Base-by-base conservation (phyloP, 2,329 filamentous ascomycete species). In the Westerdykella aurantiaca region DNA sequence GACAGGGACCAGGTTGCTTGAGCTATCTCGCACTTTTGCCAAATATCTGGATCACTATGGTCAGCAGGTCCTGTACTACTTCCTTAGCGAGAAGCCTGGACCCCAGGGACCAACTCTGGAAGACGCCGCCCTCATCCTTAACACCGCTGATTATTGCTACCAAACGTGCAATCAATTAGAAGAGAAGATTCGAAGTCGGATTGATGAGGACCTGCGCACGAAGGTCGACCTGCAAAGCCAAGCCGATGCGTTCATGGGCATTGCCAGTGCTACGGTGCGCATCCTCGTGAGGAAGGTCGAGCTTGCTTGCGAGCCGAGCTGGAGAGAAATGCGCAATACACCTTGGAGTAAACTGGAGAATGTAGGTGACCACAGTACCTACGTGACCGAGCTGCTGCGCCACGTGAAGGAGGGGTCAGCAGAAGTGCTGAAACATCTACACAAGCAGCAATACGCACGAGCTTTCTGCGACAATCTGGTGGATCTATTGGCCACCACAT, bases 91-190 rank as follows among this genome's bases (percentile, higher is more conserved):
- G 69, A 59, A 81, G 65, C 52, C 76, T 53, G 67, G 76, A 60
- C 57, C 77, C 49, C 72, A 75, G 46, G 76, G 74, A 2, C 76
- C 79, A 1, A 78, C 78, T 1, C 69, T 93, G 2, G 83, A 95
- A 57, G 86, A 95, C 50, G 79, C 86, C 3, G 79, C 96, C 12
- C 73, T 95, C 3, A 89, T 97, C 1, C 75, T 98, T 38, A 98
- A 98, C 63, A 97, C 93, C 1, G 91, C 93, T 0, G 93, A 98
- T 61, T 98, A 97, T 66, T 98, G 93, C 79, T 91, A 96, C 61
- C 82, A 81, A 21, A 97, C 95, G 23, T 93, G 89, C 39, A 89
- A 83, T 38, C 91, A 97, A 62, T 76, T 98, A 1, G 91, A 97
- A 64, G 90, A 97, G 58, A 95, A 87, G 66, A 90, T 98, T 67